Evolutionary conservation across 371 early-diverging fungal genomes (phyloP), one percentile per base, ranked within the genome.

Genomic region (Syncephalis plumigaleata): DNA sequence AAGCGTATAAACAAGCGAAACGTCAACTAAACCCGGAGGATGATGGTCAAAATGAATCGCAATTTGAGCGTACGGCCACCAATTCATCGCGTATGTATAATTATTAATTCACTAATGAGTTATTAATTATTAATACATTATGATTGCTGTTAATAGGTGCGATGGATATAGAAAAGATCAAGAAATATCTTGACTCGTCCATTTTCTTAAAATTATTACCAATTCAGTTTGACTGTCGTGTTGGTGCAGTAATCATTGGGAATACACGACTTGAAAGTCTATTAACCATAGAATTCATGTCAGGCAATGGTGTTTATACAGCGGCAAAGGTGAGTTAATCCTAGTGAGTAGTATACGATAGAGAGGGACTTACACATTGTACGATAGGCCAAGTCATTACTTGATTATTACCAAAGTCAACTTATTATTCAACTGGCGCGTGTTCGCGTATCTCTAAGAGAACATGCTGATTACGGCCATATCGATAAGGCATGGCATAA

Each of bases 171-270:
- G 45, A 45, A 4, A 45, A 18, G 17, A n/a, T 23, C 11, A n/a
- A 23, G 11, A 50, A 51, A 5, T 49, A 58, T 22, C 50, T 59
- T 1, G 58, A 63, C 3, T 58, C 63, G 25, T 71, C 64, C 1
- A 51, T 73, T 31, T 65, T 83, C 44, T 64, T 70, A 48, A 59
- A 67, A 39, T 51, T 79, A 17, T 54, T 84, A 49, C 89, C 86
- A 3, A 59, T 86, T 27, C 79, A 83, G 47, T 63, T 86, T 36
- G 78, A 71, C 11, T 75, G 77, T 45, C 69, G 70, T 17, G 71
- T 68, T 11, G 86, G 85, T 1, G 72, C 85, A 2, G 64, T 84
- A 36, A 70, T 81, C 42, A 61, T 86, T 53, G 89, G 89, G 3
- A 83, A 84, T 54, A 67, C 73, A 11, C 77, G 82, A 48, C 54